Evolutionary conservation across 495 filamentous ascomycete species (phyloP), one percentile per base, ranked within the genome.

Genomic region (Aspergillus haitiensis): DNA sequence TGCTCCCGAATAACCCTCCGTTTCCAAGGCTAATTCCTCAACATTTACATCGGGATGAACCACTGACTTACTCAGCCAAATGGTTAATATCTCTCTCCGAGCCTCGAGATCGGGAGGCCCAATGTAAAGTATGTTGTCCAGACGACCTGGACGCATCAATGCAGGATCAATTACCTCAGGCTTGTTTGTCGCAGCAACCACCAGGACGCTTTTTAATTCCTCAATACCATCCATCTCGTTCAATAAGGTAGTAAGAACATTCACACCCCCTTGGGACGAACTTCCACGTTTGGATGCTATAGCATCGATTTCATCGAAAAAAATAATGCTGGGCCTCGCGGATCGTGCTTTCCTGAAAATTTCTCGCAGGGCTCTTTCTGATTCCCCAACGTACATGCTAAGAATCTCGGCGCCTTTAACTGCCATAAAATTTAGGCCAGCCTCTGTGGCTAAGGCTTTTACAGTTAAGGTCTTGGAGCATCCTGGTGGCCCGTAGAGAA

Each of bases 201-300:
- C 87, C 51, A 93, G 82, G 3, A 98, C 92, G 55, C 88, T 90
- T 56, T 87, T 86, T 39, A 96, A 73, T 33, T 86, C 82, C 66
- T 96, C 90, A 63, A 98, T 93, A 18, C 94, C 94, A 67, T 98
- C 93, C 88, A 98, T 93, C 70, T 98, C 94, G 64, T 92, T 98
- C 8, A 98, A 79, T 34, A 98, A 70, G 2, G 94, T 95, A 4
- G 93, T 95, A 3, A 98, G 79, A 12, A 96, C 89, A 72, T 97
- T 94, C 18, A 96, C 79, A 27, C 82, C 78, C 5, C 73, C 76
- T 21, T 81, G 75, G 12, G 78, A 74, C 34, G 72, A 74, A 39
- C 76, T 76, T 36, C 85, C 81, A 21, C 92, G 82, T 60, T 85
- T 84, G 9, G 87, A 85, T n/a, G 86, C 92, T 58, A 98, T 92